Conservation (phyloP, 129 eudicot species). For the Chrysanthemum makinoi region DNA sequence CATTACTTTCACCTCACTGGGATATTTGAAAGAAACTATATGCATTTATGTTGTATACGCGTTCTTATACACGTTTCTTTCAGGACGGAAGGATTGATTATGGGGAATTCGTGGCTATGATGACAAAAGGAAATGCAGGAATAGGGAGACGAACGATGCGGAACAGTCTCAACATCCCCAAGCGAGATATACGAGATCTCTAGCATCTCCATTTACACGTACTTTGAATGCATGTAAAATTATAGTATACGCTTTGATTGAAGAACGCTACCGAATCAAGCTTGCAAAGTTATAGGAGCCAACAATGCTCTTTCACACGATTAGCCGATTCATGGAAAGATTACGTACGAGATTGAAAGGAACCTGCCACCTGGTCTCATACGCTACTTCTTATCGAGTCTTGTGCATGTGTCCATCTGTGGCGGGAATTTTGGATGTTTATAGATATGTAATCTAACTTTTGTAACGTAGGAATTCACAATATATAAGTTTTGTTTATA, state of each 20-base stretch:
- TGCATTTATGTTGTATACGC: conserved; percentile 1
- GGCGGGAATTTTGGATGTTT: neutral
- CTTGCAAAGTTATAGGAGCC: neutral
- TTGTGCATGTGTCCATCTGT: too few species aligned
- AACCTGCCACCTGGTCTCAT: neutral
- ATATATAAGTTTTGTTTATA: neutral
- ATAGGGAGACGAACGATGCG: conserved; percentile 94
- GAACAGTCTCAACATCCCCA: conserved; percentile 74
- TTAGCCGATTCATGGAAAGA: neutral
- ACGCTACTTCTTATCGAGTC: neutral
- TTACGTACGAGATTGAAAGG: neutral
- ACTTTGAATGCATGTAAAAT: neutral
- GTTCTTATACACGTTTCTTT: neutral
- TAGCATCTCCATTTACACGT: conserved; percentile 19
- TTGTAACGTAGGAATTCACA: neutral
- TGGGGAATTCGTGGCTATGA: conserved; percentile 93
- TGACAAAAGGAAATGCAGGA: conserved; percentile 89
- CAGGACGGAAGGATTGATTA: conserved; percentile 79
- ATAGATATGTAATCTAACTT: neutral
- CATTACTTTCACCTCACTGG: neutral
- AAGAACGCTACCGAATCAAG: conserved; percentile 7
- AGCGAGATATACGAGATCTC: conserved; percentile 29
- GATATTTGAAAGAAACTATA: neutral
- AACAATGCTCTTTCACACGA: conserved; percentile 1
- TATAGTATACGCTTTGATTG: conserved; percentile 12